Base-by-base conservation (phyloP, 2,329 filamentous ascomycete genomes). In the Huntiella bhutanensis region DNA sequence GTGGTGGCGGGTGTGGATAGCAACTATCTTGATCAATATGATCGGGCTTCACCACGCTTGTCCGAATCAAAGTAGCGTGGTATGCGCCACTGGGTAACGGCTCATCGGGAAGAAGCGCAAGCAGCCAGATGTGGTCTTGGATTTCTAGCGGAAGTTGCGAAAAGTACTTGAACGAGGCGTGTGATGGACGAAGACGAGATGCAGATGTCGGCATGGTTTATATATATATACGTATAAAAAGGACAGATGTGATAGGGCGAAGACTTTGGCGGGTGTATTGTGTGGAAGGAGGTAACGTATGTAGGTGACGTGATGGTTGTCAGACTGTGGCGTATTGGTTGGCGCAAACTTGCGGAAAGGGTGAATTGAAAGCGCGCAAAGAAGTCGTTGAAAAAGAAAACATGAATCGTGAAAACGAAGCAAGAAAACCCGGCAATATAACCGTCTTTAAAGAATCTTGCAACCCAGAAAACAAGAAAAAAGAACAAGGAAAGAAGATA, bases 41-140 rank as follows among this genome's bases (percentile, higher is more conserved):
- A 16, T 39, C 35, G 19, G 8, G n/a, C 10, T 45, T 35, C 4
- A 15, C 11, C 11, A 13, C 35, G 10, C 33, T 43, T 16, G 39
- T 43, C 6, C 47, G 36, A 11, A 49, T 33, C 22, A 49, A 16
- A 28, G 47, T 49, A 10, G 41, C 47, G 37, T 49, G 47, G 17
- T 49, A 49, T 11, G 41, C 47, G 15, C 47, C 47, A 10, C 32
- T 12, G 4, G 41, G 32, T 17, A 49, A 32, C 10, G 16, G 5
- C 11, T 32, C 15, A 19, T 36, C 17, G 22, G 13, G 19, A 10
- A 33, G 34, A 19, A 49, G 17, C 3, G 32, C 34, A 10, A 49
- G 33, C 11, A 32, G 33, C 47, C 47, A 49, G 8, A 49, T 45
- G 33, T 45, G 37, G 22, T 49, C 47, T 37, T 49, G 47, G 4